phyloP scores from a whole-genome alignment of 305 asterid genomes.

The Stenogyne calaminthoides region DNA sequence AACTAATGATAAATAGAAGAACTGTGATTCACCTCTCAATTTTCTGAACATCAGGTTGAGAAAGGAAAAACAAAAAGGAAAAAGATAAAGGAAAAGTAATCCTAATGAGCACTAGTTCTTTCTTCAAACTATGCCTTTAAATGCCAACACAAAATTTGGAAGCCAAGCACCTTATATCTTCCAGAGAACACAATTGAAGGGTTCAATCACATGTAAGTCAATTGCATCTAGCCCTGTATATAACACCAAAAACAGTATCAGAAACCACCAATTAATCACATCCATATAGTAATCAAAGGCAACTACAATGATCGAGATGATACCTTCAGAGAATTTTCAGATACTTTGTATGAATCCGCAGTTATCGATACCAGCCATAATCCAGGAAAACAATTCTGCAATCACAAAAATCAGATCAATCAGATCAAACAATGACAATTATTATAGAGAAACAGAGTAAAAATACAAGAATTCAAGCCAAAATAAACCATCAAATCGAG shows the following conservation, averaged over 20 bases:
- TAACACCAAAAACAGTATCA: conserved; percentile 12
- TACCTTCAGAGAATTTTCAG: conserved; percentile 65
- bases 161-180: conserved; percentile 32
- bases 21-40: conserved; percentile 30
- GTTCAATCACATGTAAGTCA: conserved; percentile 30
- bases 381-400: conserved; percentile 73
- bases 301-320: conserved; percentile 15
- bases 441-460: conserved; percentile 1
- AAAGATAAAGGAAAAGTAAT: conserved; percentile 3
- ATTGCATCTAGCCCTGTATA: conserved; percentile 56
- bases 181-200: conserved; percentile 34
- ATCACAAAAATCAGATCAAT: conserved; percentile 21
- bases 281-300: conserved; percentile 2
- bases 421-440: conserved; percentile 23
- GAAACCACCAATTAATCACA: conserved; percentile 21
- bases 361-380: conserved; percentile 63
- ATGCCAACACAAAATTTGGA: conserved; percentile 44
- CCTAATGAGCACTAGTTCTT: conserved; percentile 31
- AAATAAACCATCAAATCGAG: conserved; percentile 9
- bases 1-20: conserved; percentile 40
- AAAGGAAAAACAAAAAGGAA: not conserved
- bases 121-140: conserved; percentile 46
- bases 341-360: conserved; percentile 67
- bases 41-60: conserved; percentile 32
- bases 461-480: conserved; percentile 4